Base-by-base conservation (phyloP, 257 asterid species). In the Buddleja alternifolia region DNA sequence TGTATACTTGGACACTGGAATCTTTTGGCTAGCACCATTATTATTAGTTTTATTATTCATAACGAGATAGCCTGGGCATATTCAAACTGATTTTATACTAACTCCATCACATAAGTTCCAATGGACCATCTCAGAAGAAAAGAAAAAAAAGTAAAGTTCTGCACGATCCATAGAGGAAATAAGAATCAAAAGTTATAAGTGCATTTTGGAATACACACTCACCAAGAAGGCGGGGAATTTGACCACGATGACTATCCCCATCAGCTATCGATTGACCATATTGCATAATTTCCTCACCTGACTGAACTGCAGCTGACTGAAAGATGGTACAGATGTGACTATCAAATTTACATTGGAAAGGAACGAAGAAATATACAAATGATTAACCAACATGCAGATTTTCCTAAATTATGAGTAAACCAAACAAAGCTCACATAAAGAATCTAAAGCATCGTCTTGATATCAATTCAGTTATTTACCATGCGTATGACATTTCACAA, bases 171-270 rank as follows among this genome's bases (percentile, higher is more conserved):
- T 6, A 40, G 16, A 62, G 42, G 25, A 12, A 21, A 21, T n/a
- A n/a, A n/a, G n/a, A 63, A 8, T 1, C 3, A 25, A 47, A 46
- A 16, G 58, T 7, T 54, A 56, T n/a, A 63, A 47, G 36, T 24
- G 47, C 34, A 12, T 52, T 36, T 50, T 16, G 10, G 47, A 63
- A 70, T 20, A 36, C 50, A 58, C 71, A 81, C 89, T 78, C 67
- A 93, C 98, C 98, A 58, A 93, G 97, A 81, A 93, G 98, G 41
- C 97, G 95, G 54, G 98, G 95, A 72, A 90, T 85, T 76, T 93
- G 92, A 74, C 97, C 98, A 51, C 58, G 86, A 12, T 72, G 63
- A 70, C 59, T 73, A 68, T 90, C 92, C 71, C 79, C 96, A 44
- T 82, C 92, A 65, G 66, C 96, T 60, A 85, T 85, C 4, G 85